Conservation (phyloP, 2,329 filamentous ascomycete genomes). For the Bimuria novae-zelandiae region DNA sequence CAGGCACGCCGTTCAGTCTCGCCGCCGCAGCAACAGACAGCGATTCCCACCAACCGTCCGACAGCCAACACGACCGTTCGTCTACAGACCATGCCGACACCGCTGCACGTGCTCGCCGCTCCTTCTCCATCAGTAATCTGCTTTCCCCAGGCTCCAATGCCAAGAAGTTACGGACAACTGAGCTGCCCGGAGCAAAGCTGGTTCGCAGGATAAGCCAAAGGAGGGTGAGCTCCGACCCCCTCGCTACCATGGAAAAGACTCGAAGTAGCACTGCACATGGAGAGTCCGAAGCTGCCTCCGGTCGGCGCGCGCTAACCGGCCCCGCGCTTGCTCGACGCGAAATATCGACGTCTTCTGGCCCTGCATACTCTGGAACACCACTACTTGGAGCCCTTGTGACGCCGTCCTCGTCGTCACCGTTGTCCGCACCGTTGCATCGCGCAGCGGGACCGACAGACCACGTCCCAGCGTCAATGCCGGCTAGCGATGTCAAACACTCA, state of each 20-base stretch:
- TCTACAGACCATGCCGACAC: constrained; percentile 28
- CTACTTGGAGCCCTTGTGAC: constrained; percentile 18
- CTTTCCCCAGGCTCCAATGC: constrained; percentile 44
- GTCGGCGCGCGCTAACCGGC: constrained; percentile 46
- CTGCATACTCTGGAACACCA: constrained; percentile 17
- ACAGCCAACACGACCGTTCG: constrained; percentile 19
- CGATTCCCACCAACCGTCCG: constrained; percentile 17
- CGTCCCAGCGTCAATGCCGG: constrained; percentile 38
- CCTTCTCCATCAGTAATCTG: constrained; percentile 57
- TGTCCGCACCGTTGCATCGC: constrained; percentile 29
- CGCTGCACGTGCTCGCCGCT: constrained; percentile 47
- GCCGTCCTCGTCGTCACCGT: constrained; percentile 30
- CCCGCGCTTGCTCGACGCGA: constrained; percentile 33
- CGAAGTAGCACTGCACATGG: constrained; percentile 42
- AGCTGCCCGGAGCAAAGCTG: constrained; percentile 32
- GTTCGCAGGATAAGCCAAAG: constrained; percentile 36
- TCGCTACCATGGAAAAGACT: constrained; percentile 45
- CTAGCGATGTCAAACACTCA: constrained; percentile 36
- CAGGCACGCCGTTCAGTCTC: constrained; percentile 44
- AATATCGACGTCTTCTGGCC: constrained; percentile 34
- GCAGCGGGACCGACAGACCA: constrained; percentile 26
- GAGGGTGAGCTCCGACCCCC: constrained; percentile 40
- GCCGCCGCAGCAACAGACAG: constrained; percentile 31
- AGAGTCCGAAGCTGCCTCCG: constrained; percentile 40
- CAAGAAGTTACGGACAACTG: constrained; percentile 44